phyloP scores from a whole-genome alignment of 306 rosid species.

The Prunus mongolica region DNA sequence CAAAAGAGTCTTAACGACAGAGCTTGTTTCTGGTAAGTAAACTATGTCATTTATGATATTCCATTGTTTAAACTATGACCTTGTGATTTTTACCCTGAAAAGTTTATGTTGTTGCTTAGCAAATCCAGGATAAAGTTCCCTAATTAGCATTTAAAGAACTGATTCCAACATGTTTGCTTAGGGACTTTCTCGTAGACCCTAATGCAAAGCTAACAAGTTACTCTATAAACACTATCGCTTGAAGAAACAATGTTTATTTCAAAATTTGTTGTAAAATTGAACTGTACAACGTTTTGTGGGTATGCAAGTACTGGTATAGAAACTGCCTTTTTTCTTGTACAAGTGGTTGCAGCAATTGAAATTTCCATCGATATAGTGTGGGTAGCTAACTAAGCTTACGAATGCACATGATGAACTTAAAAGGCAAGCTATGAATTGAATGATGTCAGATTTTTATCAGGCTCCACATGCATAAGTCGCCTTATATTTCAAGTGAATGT shows the following conservation, averaged over 20 bases:
- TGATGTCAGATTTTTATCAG: not conserved
- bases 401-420: not conserved
- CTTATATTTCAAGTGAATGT: not conserved
- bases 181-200: not conserved
- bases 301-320: not conserved
- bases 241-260: not conserved
- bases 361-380: not conserved
- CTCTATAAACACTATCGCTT: not conserved
- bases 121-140: not conserved
- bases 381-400: not conserved
- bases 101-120: not conserved
- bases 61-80: conserved; percentile 12
- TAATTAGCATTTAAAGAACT: not conserved
- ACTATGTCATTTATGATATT: conserved; percentile 17
- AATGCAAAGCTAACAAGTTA: not conserved
- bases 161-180: not conserved
- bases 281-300: not conserved
- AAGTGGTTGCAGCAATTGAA: not conserved
- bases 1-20: conserved; percentile 75
- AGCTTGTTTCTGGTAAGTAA: conserved; percentile 67
- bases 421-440: not conserved
- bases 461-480: not conserved
- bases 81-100: not conserved
- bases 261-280: not conserved
- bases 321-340: not conserved